These are phyloP conservation scores for Aspergillus novofumigatus DNA, from an alignment of 2,329 filamentous ascomycete genomes.

Conservation along the genomic window DNA sequence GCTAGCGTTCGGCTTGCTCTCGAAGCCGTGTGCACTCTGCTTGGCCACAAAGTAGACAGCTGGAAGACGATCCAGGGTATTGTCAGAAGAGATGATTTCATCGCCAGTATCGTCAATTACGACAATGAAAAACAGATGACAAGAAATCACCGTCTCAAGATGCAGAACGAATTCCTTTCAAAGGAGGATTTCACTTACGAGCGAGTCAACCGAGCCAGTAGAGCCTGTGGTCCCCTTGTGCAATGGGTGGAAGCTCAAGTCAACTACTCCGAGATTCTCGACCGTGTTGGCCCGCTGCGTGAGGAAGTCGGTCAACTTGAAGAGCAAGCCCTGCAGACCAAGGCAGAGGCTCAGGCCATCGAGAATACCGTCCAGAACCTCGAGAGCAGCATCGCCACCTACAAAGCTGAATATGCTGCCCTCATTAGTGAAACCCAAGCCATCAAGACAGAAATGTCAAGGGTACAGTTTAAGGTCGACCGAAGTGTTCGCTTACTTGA, in stretches of 20 bases:
- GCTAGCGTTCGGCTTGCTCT: slow-evolving; percentile 85
- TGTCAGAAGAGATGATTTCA: slow-evolving; percentile 90
- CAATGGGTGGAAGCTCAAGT: slow-evolving; percentile 98
- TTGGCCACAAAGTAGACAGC: slow-evolving; percentile 82
- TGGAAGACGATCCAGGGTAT: slow-evolving; percentile 91
- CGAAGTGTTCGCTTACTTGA: slow-evolving; percentile 91
- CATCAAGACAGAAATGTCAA: slow-evolving; percentile 94
- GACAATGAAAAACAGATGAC: slow-evolving; percentile 97
- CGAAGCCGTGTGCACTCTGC: slow-evolving; percentile 91
- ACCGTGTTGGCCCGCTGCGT: slow-evolving; percentile 86
- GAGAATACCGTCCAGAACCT: slow-evolving; percentile 79
- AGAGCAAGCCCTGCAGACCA: slow-evolving; percentile 83
- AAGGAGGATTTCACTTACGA: slow-evolving; percentile 96
- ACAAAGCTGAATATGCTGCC: slow-evolving; percentile 93
- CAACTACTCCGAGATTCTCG: slow-evolving; percentile 94
- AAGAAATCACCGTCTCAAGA: slow-evolving; percentile 71
- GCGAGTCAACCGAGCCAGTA: slow-evolving; percentile 91
- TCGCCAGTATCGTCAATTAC: slow-evolving; percentile 94
- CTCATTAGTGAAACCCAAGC: slow-evolving; percentile 96
- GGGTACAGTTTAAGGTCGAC: slow-evolving; percentile 97
- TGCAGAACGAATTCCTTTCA: slow-evolving; percentile 87
- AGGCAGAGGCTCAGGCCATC: slow-evolving; percentile 87
- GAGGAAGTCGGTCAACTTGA: slow-evolving; percentile 85
- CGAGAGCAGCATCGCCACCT: slow-evolving; percentile 85
- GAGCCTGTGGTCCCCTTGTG: slow-evolving; percentile 92